These are phyloP conservation scores for Phytophthora citricola DNA, from an alignment of 352 stramenopile genomes.

Conservation along the genomic window DNA sequence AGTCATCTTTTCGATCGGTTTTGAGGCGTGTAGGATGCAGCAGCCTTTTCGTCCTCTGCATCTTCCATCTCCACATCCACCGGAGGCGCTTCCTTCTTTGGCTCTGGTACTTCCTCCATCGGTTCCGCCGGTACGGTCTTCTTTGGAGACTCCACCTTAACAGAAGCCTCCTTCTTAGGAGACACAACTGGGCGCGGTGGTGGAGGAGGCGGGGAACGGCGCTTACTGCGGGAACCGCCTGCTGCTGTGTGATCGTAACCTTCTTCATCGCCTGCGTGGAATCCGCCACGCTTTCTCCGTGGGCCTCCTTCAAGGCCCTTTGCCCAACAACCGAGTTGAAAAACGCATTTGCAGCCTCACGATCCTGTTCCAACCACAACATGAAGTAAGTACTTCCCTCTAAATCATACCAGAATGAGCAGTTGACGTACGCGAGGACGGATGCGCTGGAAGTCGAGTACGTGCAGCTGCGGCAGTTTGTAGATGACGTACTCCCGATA, in stretches of 20 bases:
- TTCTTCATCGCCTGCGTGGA: constrained; percentile 59
- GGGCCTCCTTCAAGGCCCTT: constrained; percentile 62
- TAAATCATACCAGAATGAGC: neutral
- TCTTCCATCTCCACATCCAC: constrained; percentile 71
- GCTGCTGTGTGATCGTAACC: constrained; percentile 41
- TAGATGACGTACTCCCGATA: constrained; percentile 94
- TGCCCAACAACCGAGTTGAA: constrained; percentile 82
- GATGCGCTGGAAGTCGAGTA: constrained; percentile 90
- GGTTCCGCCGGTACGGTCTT: constrained; percentile 24
- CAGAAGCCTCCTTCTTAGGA: constrained; percentile 19
- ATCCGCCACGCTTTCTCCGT: constrained; percentile 44
- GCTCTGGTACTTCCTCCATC: constrained; percentile 27
- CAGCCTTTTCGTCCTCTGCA: constrained; percentile 31
- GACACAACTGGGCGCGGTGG: constrained; percentile 26
- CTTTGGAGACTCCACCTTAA: constrained; percentile 25
- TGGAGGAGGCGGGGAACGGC: constrained; percentile 40
- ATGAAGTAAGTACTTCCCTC: neutral
- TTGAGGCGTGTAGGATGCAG: constrained; percentile 68
- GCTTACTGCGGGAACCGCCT: constrained; percentile 19
- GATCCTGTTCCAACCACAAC: constrained; percentile 56
- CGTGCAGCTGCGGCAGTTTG: constrained; percentile 85
- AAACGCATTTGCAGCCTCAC: constrained; percentile 72
- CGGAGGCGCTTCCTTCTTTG: constrained; percentile 23
- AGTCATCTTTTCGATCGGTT: constrained; percentile 82
- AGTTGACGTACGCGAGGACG: constrained; percentile 63